Evolutionary conservation across 164 flowering plant species (phyloP), one percentile per base, ranked within the genome.

Genomic region (Stephania yunnanensis): DNA sequence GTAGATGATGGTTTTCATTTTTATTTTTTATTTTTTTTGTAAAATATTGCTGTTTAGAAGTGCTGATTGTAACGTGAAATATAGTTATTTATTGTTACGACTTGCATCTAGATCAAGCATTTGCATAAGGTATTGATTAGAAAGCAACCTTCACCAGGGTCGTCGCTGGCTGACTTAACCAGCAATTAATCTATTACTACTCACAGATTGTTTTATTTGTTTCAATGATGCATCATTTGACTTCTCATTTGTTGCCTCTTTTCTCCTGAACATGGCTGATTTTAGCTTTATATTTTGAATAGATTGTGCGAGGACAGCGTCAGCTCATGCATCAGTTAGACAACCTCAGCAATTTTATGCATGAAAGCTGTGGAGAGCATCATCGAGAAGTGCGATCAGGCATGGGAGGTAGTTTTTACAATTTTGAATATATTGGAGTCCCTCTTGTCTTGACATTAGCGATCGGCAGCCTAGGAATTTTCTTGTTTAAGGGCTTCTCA

Each of bases 321-420:
- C 94, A 92, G 81, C 77, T 91, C 42, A 87, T 91, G 88, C 97
- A 89, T 76, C 97, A 87, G 79, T 76, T 95, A 50, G 98, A 93
- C 76, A 90, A 82, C 48, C 88, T 95, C 19, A 80, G 83, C 82
- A 89, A 64, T 76, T 83, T 88, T 75, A 78, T 95, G 13, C 90
- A 83, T 25, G 92, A 88, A 72, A 90, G 77, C 73, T n/a, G 73
- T 70, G 87, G 82, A 11, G 91, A 85, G 71, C 78, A 65, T 68
- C 46, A 84, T 10, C 81, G 48, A 11, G 83, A 78, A 61, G 81
- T 46, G 72, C 84, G 83, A 76, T 77, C 63, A 11, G 77, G 69
- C 45, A 75, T 70, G 73, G 85, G 72, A 73, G 76, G 76, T 73
- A 67, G 76, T 25, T 55, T 76, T 15, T 15, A 73, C 44, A 78